A percentile compares a stretch with the other conserved stretches of the same genome.
Conservation (phyloP, 805 yeast species). For the Ogataea degrootiae region DNA sequence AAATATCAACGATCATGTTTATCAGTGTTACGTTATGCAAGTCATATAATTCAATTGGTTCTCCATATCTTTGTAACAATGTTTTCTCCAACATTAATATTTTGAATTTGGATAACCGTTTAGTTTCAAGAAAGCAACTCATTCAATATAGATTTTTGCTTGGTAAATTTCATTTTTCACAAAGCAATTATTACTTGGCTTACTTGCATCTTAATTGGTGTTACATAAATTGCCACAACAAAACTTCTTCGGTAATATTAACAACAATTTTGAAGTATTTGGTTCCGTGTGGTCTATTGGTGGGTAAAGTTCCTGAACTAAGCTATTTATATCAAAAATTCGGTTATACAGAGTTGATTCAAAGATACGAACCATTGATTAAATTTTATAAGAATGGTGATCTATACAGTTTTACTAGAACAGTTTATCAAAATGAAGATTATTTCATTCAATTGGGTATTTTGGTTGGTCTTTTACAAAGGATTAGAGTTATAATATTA, state of each 20-base stretch:
- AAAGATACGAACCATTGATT: constrained; percentile 35
- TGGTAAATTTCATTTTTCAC: constrained; percentile 50
- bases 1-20: constrained; percentile 43
- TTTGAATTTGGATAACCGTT: constrained; percentile 37
- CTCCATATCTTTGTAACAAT: constrained; percentile 56
- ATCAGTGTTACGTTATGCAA: constrained; percentile 46
- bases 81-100: constrained; percentile 57
- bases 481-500: constrained; percentile 39
- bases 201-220: constrained; percentile 50
- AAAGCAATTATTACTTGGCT: constrained; percentile 43
- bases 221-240: constrained; percentile 31
- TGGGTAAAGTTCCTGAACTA: constrained; percentile 47
- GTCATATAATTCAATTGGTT: constrained; percentile 47
- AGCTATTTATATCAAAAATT: constrained; percentile 14
- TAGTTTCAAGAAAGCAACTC: constrained; percentile 41
- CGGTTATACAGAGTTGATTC: constrained; percentile 18
- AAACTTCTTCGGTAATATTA: constrained; percentile 27
- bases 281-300: constrained; percentile 47
- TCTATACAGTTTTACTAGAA: constrained; percentile 30
- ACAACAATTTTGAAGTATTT: constrained; percentile 39
- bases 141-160: constrained; percentile 49
- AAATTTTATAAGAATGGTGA: constrained; percentile 38
- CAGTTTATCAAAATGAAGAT: constrained; percentile 31
- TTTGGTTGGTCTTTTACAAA: constrained; percentile 41
- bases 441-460: constrained; percentile 36